These are phyloP conservation scores for Calycina herbarum DNA, from an alignment of 2,329 filamentous ascomycete species.

Conservation along the genomic window DNA sequence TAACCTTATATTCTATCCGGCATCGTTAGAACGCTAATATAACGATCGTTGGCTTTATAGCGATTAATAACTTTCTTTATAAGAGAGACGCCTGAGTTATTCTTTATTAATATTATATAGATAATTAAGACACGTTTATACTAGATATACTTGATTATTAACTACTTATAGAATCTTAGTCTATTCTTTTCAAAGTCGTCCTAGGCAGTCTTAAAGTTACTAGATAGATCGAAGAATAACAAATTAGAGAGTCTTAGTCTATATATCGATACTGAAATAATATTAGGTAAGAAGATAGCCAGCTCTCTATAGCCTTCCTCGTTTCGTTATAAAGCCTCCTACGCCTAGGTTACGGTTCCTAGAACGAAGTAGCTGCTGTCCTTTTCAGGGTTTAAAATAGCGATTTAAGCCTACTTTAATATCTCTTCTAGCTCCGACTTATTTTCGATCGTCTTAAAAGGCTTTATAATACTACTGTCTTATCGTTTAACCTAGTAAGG, in stretches of 20 bases:
- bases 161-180: conserved; percentile 69
- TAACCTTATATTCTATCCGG: conserved; percentile 68
- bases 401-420: conserved; percentile 73
- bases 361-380: conserved; percentile 48
- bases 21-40: conserved; percentile 79
- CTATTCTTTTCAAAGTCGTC: conserved; percentile 62
- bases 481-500: conserved; percentile 63
- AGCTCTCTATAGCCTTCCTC: conserved; percentile 39
- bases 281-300: conserved; percentile 78
- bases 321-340: conserved; percentile 37
- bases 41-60: conserved; percentile 56
- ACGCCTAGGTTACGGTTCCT: conserved; percentile 20
- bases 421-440: conserved; percentile 65
- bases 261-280: conserved; percentile 74
- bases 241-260: conserved; percentile 70
- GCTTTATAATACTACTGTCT: conserved; percentile 42
- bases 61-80: conserved; percentile 65
- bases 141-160: conserved; percentile 69
- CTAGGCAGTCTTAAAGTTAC: conserved; percentile 72
- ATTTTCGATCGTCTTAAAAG: conserved; percentile 65
- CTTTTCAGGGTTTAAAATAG: conserved; percentile 67
- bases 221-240: conserved; percentile 83
- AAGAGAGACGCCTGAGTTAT: conserved; percentile 73
- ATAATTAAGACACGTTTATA: conserved; percentile 73
- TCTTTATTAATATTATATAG: conserved; percentile 75